Conservation (phyloP, 1,284 basidiomycete genomes). For the Ceratobasidium sp. region DNA sequence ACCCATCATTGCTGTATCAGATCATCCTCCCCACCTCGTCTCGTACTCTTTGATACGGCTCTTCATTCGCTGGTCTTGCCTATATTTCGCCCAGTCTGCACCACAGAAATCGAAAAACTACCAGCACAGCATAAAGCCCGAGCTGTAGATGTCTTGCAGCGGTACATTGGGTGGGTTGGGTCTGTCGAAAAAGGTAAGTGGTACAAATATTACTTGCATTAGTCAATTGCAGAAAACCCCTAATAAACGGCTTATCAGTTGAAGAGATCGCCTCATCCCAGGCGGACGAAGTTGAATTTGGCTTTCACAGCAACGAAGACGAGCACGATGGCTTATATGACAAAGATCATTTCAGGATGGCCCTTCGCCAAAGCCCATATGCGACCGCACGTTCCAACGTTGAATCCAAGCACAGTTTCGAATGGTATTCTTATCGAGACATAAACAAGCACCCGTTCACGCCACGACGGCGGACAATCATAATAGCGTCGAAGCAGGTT, state of each 20-base stretch:
- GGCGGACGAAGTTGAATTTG: slow-evolving; percentile 26
- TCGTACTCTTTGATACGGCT: slow-evolving; percentile 70
- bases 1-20: slow-evolving; percentile 38
- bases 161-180: slow-evolving; percentile 46
- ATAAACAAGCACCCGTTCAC: slow-evolving; percentile 10
- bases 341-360: slow-evolving; percentile 9
- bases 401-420: background rate
- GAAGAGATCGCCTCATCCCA: slow-evolving; percentile 41
- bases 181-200: slow-evolving; percentile 39
- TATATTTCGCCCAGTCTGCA: slow-evolving; percentile 53
- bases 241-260: background rate
- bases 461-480: background rate
- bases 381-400: background rate
- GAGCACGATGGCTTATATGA: background rate
- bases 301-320: background rate
- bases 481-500: background rate
- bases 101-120: background rate
- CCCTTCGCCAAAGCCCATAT: slow-evolving; percentile 10
- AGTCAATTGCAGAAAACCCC: background rate
- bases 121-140: slow-evolving; percentile 7
- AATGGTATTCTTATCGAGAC: slow-evolving; percentile 23
- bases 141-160: slow-evolving; percentile 24
- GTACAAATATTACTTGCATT: background rate
- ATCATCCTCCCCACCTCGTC: slow-evolving; percentile 58
- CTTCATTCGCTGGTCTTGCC: slow-evolving; percentile 71